phyloP scores from a whole-genome alignment of 2,329 filamentous ascomycete genomes.

The Aspergillus tubingensis region DNA sequence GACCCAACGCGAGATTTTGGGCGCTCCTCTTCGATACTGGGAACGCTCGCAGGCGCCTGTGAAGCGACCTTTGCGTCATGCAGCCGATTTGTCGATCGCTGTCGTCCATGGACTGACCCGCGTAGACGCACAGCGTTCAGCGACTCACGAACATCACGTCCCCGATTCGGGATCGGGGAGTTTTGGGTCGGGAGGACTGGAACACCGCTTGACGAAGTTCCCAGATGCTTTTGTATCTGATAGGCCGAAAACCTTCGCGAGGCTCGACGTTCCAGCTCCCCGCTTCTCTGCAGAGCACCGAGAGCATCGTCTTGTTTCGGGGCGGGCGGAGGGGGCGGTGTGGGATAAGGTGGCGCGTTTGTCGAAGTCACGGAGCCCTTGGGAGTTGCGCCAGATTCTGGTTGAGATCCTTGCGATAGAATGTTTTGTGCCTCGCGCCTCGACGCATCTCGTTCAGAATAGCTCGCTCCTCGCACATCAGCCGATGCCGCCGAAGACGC shows the following conservation, averaged over 20 bases:
- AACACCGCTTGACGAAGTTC: conserved; percentile 75
- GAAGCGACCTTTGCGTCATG: conserved; percentile 59
- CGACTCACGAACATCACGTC: conserved; percentile 74
- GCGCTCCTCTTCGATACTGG: conserved; percentile 54
- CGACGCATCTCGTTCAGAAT: conserved; percentile 43
- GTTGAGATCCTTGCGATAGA: conserved; percentile 65
- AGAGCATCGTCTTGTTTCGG: conserved; percentile 87
- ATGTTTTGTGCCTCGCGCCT: conserved; percentile 42
- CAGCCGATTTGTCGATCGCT: conserved; percentile 52
- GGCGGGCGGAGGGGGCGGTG: conserved; percentile 74
- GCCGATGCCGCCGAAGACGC: conserved; percentile 31
- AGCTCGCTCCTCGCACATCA: conserved; percentile 33
- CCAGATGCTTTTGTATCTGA: conserved; percentile 92
- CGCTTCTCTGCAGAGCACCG: conserved; percentile 85
- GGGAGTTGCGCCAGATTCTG: conserved; percentile 55
- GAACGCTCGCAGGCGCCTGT: conserved; percentile 53
- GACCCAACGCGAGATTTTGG: conserved; percentile 38
- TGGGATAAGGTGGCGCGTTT: conserved; percentile 53
- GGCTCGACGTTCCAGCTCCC: conserved; percentile 86
- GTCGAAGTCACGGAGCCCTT: conserved; percentile 32
- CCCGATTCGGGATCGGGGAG: conserved; percentile 70
- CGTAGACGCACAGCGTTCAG: conserved; percentile 69
- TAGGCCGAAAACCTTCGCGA: conserved; percentile 94
- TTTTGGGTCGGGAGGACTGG: conserved; percentile 70
- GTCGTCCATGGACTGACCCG: conserved; percentile 57